These are phyloP conservation scores for Naganishia vishniacii DNA, from an alignment of 768 basidiomycete species.

Conservation along the genomic window DNA sequence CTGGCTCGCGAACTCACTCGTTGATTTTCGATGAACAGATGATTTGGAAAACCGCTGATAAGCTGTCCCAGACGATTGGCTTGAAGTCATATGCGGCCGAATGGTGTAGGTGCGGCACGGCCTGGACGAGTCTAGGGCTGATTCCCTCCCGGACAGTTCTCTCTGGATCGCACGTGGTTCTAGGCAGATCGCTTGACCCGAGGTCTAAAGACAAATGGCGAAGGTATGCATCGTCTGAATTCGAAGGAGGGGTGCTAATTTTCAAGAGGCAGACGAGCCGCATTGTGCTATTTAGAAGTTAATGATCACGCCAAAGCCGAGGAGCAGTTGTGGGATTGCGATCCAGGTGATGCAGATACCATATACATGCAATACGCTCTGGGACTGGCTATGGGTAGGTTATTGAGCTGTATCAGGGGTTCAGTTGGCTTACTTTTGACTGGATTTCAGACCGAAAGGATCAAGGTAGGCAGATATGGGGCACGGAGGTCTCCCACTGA, in stretches of 20 bases:
- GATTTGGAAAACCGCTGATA: constrained; percentile 14
- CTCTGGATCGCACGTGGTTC: background rate
- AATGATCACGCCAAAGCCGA: constrained; percentile 17
- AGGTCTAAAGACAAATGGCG: background rate
- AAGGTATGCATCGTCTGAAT: background rate
- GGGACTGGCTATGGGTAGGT: constrained; percentile 4
- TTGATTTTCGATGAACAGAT: background rate
- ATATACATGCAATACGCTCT: background rate
- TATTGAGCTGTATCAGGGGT: too few relatives aligned
- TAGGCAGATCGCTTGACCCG: background rate
- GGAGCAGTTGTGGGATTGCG: constrained; percentile 2
- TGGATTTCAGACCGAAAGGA: background rate
- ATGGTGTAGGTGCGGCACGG: background rate
- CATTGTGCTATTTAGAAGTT: background rate
- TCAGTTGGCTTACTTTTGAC: too few relatives aligned
- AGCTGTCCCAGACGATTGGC: background rate
- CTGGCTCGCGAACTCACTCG: background rate
- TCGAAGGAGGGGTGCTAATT: background rate
- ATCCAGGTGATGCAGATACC: constrained; percentile 4
- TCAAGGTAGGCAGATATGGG: background rate
- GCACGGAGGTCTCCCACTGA: too few relatives aligned
- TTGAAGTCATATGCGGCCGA: constrained; percentile 11
- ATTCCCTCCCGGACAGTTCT: background rate
- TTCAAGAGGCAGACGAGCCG: background rate
- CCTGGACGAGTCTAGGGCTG: too few relatives aligned